Evolutionary conservation across 139 green algal species (phyloP).

Genomic region (Limnomonas spitsbergensis): DNA sequence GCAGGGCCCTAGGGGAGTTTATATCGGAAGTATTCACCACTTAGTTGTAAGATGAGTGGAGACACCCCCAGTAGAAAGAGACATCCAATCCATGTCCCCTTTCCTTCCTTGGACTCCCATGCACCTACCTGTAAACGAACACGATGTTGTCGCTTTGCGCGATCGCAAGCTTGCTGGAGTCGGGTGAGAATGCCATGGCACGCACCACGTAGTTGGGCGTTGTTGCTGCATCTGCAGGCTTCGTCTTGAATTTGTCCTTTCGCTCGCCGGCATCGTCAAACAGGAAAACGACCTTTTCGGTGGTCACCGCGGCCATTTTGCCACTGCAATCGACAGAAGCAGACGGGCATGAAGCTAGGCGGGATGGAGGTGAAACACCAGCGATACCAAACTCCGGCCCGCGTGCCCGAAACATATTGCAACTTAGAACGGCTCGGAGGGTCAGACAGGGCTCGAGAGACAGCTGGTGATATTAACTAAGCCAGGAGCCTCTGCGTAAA

Average conservation of each 20-base stretch:
- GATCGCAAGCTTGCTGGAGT: slow-evolving; percentile 77
- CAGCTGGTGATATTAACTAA: no score
- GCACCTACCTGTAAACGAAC: slow-evolving; percentile 82
- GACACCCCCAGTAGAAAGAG: no score
- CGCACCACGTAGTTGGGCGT: slow-evolving; percentile 60
- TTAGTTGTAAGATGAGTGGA: no score
- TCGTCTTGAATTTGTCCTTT: slow-evolving; percentile 80
- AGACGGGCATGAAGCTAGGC: not conserved
- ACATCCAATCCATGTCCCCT: no score
- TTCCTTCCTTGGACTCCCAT: no score
- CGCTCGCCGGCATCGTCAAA: slow-evolving; percentile 79
- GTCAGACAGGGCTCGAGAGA: no score
- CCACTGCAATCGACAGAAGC: slow-evolving; percentile 32
- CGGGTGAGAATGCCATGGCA: slow-evolving; percentile 77
- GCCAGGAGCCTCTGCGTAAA: no score
- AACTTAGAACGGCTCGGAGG: no score
- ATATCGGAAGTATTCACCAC: no score
- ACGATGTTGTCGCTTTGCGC: slow-evolving; percentile 86
- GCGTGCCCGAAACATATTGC: not conserved
- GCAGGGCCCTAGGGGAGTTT: no score
- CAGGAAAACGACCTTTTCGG: slow-evolving; percentile 78
- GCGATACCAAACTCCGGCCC: no score
- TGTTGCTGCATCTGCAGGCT: slow-evolving; percentile 39
- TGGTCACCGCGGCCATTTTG: slow-evolving; percentile 68
- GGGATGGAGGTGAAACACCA: no score